Evolutionary conservation across 306 rosid genomes (phyloP), one percentile per base, ranked within the genome.

Genomic region (Acmispon strigosus): DNA sequence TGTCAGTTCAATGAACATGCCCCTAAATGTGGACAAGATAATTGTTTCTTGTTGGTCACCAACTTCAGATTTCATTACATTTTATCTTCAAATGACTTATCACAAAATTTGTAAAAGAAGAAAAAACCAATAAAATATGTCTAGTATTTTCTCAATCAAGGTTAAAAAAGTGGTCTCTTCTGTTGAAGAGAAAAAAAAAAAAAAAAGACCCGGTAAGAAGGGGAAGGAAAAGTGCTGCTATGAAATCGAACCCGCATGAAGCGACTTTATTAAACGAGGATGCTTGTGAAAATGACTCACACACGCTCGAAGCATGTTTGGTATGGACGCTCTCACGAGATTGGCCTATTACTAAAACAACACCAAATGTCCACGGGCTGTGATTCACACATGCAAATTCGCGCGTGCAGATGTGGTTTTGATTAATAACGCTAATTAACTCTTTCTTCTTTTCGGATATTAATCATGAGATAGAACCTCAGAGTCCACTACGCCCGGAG

Each of bases 161-260:
- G 47, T 44, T 6, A 53, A 20, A 45, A 34, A 16, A 45, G 55
- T 70, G 57, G 64, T 45, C 56, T 37, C 34, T 56, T 68, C 34
- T 10, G 49, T 27, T 10, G 49, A 27, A 18, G 57, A 41, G 52
- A 55, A 41, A 50, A 45, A n/a, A n/a, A n/a, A 41, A 45, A 55
- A 41, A 50, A 12, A 8, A 24, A 16, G 37, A 5, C 37, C 37
- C 20, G 7, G 15, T 1, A 65, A n/a, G 37, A 48, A 44, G 44
- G 2, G 39, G 32, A 24, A 61, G 39, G 32, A 24, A 61, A 72
- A 44, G 54, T 13, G 18, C 53, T 55, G 54, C 18, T 51, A 75
- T 7, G 75, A 69, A 69, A 45, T 80, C 60, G 63, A 70, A 64
- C 78, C 68, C 72, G 68, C 47, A 29, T 18, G 59, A 63, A 55